Evolutionary conservation across 805 yeast genomes (phyloP).

Genomic region (Candida ovalis): DNA sequence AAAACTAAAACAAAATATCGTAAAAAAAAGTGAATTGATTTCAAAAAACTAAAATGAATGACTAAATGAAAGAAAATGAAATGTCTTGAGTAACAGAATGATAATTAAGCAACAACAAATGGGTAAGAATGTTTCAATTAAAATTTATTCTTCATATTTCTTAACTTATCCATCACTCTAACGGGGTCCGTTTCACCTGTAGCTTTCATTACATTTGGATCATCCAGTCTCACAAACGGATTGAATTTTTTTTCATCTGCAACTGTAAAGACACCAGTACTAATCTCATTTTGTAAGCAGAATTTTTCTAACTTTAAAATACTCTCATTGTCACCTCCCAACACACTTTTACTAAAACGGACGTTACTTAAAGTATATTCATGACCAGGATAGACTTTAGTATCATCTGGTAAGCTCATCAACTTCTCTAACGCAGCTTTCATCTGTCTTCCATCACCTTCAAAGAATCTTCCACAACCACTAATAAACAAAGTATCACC

Average conservation of each 20-base stretch:
- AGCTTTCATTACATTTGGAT: conserved; percentile 55
- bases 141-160: conserved; percentile 71
- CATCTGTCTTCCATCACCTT: conserved; percentile 85
- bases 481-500: conserved; percentile 94
- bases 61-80: no score
- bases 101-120: no score
- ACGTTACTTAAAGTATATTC: conserved; percentile 88
- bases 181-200: conserved; percentile 49
- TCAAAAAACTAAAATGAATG: no score
- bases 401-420: conserved; percentile 59
- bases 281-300: conserved; percentile 52
- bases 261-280: conserved; percentile 86
- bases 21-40: neutral
- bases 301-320: conserved; percentile 51
- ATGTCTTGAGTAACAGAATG: no score
- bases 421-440: conserved; percentile 59
- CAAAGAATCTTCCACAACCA: conserved; percentile 97
- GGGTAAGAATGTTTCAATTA: conserved; percentile 24
- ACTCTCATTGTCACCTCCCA: conserved; percentile 45
- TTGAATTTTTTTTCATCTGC: conserved; percentile 78
- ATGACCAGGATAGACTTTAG: conserved; percentile 88
- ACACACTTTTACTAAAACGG: conserved; percentile 65
- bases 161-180: conserved; percentile 66
- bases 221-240: conserved; percentile 82
- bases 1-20: conserved; percentile 1